Conservation (phyloP, 768 basidiomycete species). For the Leccinum olivaceopallidum region DNA sequence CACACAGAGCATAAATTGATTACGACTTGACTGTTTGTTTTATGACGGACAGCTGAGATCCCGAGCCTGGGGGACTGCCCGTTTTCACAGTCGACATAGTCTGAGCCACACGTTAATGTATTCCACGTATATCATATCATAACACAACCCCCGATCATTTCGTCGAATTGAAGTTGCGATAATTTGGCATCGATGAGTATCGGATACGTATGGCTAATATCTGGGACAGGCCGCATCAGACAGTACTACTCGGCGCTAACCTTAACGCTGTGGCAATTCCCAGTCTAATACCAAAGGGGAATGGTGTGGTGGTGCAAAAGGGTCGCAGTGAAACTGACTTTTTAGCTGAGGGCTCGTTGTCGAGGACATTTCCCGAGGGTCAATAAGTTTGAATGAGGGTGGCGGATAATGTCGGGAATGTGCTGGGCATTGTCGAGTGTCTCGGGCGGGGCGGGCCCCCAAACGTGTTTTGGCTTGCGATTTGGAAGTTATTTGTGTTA, state of each 20-base stretch:
- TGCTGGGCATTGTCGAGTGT: conserved; percentile 8
- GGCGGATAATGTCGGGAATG: background rate
- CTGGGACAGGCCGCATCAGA: conserved; percentile 19
- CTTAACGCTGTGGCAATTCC: conserved; percentile 11
- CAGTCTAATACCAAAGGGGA: conserved; percentile 20
- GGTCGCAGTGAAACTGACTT: conserved; percentile 12
- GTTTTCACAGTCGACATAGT: background rate
- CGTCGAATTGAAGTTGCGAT: conserved; percentile 18
- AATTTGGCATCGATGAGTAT: conserved; percentile 17
- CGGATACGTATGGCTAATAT: conserved; percentile 23
- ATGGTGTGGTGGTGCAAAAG: conserved; percentile 2
- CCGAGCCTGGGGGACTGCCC: background rate
- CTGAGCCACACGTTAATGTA: conserved; percentile 24
- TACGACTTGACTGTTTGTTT: background rate
- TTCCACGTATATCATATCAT: conserved; percentile 27
- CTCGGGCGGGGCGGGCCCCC: background rate
- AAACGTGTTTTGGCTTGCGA: background rate
- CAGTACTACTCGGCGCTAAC: conserved; percentile 17
- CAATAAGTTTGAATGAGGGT: background rate
- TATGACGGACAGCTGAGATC: background rate
- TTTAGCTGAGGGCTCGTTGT: conserved; percentile 1
- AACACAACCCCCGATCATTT: conserved; percentile 17
- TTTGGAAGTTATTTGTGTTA: conserved; percentile 6
- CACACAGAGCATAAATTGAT: conserved; percentile 16
- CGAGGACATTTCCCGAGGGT: background rate